Evolutionary conservation across 129 eudicot genomes (phyloP).

Genomic region (Smallanthus sonchifolius): DNA sequence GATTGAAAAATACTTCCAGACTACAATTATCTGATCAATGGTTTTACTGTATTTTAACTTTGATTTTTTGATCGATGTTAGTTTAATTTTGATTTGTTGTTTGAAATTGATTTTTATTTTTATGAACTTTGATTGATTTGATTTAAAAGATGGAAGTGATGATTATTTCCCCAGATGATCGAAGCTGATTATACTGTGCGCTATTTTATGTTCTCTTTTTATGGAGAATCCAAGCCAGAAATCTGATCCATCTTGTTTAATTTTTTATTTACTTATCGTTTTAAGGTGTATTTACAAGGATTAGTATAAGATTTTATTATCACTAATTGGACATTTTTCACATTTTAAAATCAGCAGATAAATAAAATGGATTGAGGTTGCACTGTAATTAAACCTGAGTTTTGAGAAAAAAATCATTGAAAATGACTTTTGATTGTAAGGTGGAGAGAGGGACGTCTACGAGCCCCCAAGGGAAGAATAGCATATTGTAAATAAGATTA

Average conservation of each 20-base stretch:
- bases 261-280: not conserved
- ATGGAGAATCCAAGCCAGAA: conserved; percentile 49
- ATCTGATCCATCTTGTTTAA: conserved; percentile 33
- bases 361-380: too few relatives aligned
- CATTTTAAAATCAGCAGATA: too few relatives aligned
- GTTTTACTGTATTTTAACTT: not conserved
- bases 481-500: too few relatives aligned
- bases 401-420: too few relatives aligned
- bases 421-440: too few relatives aligned
- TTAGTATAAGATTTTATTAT: too few relatives aligned
- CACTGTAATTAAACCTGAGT: too few relatives aligned
- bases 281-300: too few relatives aligned
- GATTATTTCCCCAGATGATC: conserved; percentile 47
- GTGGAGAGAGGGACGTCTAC: too few relatives aligned
- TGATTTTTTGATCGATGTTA: not conserved
- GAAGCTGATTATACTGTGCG: conserved; percentile 42
- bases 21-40: conserved; percentile 67
- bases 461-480: too few relatives aligned
- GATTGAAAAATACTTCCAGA: conserved; percentile 52
- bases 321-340: too few relatives aligned
- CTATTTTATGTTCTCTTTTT: conserved; percentile 2
- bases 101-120: not conserved
- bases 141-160: conserved; percentile 17
- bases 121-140: too few relatives aligned
- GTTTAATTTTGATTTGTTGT: not conserved